A percentile compares a stretch with the other conserved stretches of the same genome.
These are phyloP conservation scores for Trypanosoma melophagium DNA, from an alignment of 208 protist genomes.

Conservation along the genomic window DNA sequence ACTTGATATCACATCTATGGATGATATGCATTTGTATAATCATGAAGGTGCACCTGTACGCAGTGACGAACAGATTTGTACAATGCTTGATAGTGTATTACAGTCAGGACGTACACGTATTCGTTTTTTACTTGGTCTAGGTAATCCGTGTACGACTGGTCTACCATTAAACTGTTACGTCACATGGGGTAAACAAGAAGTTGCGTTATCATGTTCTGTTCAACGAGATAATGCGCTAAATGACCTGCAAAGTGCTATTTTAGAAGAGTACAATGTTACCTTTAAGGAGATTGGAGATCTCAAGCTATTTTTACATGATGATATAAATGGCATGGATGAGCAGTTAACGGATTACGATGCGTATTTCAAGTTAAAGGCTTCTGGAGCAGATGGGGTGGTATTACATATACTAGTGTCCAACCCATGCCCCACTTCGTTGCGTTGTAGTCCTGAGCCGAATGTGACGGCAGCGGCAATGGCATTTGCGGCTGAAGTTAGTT, in stretches of 20 bases:
- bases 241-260: slow-evolving; percentile 40
- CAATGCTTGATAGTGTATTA: slow-evolving; percentile 13
- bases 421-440: not conserved
- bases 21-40: slow-evolving; percentile 24
- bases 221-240: slow-evolving; percentile 27
- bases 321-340: not conserved
- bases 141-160: slow-evolving; percentile 15
- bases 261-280: slow-evolving; percentile 27
- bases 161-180: slow-evolving; percentile 36
- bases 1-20: not conserved
- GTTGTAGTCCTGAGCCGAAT: not conserved
- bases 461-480: not conserved
- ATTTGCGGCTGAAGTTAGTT: slow-evolving; percentile 10
- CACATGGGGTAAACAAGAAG: slow-evolving; percentile 37
- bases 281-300: slow-evolving; percentile 5
- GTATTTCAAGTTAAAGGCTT: slow-evolving; percentile 12
- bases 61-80: not conserved
- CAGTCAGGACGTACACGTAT: slow-evolving; percentile 3
- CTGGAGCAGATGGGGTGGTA: not conserved
- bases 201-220: slow-evolving; percentile 38
- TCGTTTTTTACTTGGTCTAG: slow-evolving; percentile 9
- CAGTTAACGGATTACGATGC: slow-evolving; percentile 10
- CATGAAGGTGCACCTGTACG: slow-evolving; percentile 12
- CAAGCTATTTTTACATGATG: slow-evolving; percentile 22
- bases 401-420: slow-evolving; percentile 13